A percentile compares a stretch with the other conserved stretches of the same genome.
phyloP scores from a whole-genome alignment of 2,329 filamentous ascomycete genomes.

The Diaporthe eres region DNA sequence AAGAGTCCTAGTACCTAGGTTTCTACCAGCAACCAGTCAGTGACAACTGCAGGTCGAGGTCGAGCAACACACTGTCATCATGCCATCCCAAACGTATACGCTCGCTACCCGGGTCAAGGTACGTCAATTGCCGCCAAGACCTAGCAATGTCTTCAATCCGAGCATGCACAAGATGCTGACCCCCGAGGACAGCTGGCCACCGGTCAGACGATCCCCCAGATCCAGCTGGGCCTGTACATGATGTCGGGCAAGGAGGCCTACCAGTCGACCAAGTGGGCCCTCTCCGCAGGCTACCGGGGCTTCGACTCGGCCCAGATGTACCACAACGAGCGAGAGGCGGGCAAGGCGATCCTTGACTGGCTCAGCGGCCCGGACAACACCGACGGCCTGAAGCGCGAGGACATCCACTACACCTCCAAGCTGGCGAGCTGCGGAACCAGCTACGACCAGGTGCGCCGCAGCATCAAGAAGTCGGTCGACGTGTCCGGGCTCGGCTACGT shows the following conservation, averaged over 20 bases:
- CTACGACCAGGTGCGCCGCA: constrained; percentile 77
- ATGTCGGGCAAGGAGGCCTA: constrained; percentile 74
- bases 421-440: constrained; percentile 74
- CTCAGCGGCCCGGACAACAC: constrained; percentile 60
- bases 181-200: constrained; percentile 67
- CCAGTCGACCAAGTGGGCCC: constrained; percentile 69
- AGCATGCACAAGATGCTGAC: constrained; percentile 39
- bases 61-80: neutral
- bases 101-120: constrained; percentile 41
- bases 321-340: constrained; percentile 79
- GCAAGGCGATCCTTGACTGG: constrained; percentile 73
- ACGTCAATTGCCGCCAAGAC: neutral
- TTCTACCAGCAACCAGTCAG: neutral
- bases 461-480: constrained; percentile 76
- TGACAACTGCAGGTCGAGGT: neutral
- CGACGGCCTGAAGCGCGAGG: constrained; percentile 70
- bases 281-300: constrained; percentile 66
- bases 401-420: constrained; percentile 87
- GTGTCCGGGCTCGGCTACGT: constrained; percentile 80
- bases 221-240: constrained; percentile 82
- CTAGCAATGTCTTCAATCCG: constrained; percentile 30
- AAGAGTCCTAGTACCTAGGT: neutral
- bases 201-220: constrained; percentile 76
- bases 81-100: constrained; percentile 38
- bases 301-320: constrained; percentile 70